A percentile compares a stretch with the other conserved stretches of the same genome.
phyloP scores from a whole-genome alignment of 306 rosid genomes.

The Hylodesmum podocarpum region DNA sequence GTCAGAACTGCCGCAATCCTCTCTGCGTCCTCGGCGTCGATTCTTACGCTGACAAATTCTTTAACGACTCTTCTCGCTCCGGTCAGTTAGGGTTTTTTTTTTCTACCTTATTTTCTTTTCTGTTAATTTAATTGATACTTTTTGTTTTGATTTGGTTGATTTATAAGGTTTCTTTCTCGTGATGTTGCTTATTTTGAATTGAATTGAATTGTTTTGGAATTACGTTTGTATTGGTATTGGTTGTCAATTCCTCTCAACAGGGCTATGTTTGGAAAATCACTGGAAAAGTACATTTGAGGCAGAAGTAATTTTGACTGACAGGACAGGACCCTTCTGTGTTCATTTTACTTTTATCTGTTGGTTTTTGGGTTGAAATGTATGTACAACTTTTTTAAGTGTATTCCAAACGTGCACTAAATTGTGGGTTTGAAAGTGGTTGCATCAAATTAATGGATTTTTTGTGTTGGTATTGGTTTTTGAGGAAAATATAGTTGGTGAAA shows the following conservation, averaged over 20 bases:
- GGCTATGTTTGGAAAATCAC: too few species aligned
- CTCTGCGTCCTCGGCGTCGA: conserved; percentile 88
- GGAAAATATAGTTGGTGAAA: neutral
- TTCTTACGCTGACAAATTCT: conserved; percentile 81
- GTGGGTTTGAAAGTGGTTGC: too few species aligned
- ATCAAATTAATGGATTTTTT: too few species aligned
- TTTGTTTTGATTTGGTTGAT: conserved; percentile 6
- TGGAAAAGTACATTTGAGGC: too few species aligned
- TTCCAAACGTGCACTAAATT: too few species aligned
- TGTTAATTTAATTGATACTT: neutral
- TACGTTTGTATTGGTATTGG: neutral
- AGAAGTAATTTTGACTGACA: too few species aligned
- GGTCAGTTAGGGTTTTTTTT: conserved; percentile 49
- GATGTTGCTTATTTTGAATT: neutral
- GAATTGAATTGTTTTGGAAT: neutral
- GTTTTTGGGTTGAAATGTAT: too few species aligned
- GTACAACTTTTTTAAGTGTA: too few species aligned
- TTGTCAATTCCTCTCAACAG: too few species aligned
- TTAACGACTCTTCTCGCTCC: conserved; percentile 74
- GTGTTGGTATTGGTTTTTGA: neutral
- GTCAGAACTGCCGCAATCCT: conserved; percentile 88
- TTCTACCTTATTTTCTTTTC: neutral
- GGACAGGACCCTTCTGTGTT: too few species aligned
- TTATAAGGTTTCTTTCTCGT: neutral
- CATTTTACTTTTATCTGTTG: too few species aligned